These are phyloP conservation scores for Clavulina sp. DNA, from an alignment of 768 basidiomycete genomes.

Conservation along the genomic window DNA sequence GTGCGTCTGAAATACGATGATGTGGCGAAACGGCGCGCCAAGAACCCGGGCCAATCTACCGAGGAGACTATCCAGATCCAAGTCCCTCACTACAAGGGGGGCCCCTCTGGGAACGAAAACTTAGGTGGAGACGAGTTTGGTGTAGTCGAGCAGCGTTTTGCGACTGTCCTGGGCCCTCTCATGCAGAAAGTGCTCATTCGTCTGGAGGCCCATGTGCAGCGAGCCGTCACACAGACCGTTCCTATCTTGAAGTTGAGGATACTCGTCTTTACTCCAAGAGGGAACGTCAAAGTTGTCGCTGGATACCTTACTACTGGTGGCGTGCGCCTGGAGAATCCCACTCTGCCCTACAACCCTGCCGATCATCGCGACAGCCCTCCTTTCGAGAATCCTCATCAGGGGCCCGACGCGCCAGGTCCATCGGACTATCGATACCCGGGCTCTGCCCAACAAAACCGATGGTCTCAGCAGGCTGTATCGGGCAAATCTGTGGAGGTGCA, in stretches of 20 bases:
- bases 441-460: conserved; percentile 29
- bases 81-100: conserved; percentile 33
- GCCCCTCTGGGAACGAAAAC: conserved; percentile 32
- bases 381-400: conserved; percentile 83
- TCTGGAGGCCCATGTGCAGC: conserved; percentile 57
- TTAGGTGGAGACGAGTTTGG: conserved; percentile 51
- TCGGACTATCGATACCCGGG: conserved; percentile 23
- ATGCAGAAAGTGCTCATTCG: conserved; percentile 69
- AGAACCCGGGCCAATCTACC: conserved; percentile 14
- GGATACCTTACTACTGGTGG: conserved; percentile 49
- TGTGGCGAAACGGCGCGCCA: conserved; percentile 33
- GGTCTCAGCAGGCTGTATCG: conserved; percentile 34
- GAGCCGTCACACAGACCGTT: conserved; percentile 21
- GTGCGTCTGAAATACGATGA: conserved; percentile 57
- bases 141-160: conserved; percentile 75
- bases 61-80: conserved; percentile 65
- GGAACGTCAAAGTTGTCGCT: conserved; percentile 73
- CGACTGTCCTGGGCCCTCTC: conserved; percentile 63
- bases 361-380: conserved; percentile 38
- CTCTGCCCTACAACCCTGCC: conserved; percentile 40
- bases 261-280: conserved; percentile 86
- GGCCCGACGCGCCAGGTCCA: conserved; percentile 55
- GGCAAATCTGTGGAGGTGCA: conserved; percentile 82
- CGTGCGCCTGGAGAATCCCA: conserved; percentile 67
- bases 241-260: conserved; percentile 71